Evolutionary conservation across 2,329 filamentous ascomycete genomes (phyloP).

Genomic region (Cordyceps militaris): DNA sequence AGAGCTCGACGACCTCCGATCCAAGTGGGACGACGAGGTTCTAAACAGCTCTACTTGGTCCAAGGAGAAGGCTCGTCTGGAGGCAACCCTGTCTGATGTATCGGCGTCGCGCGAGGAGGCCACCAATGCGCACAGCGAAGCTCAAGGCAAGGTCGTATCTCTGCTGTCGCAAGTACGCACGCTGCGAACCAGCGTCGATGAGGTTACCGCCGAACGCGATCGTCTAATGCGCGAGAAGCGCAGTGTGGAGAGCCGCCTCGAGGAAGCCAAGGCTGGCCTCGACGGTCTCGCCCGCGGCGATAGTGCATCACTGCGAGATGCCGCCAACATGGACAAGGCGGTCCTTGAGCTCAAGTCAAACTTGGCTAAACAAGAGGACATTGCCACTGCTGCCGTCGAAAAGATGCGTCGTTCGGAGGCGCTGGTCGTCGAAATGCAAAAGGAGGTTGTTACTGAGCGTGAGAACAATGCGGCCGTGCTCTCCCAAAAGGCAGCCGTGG

Average conservation of each 20-base stretch:
- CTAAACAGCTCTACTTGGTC: constrained; percentile 97
- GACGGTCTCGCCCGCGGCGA: constrained; percentile 83
- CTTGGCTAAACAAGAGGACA: constrained; percentile 88
- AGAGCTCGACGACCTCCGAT: constrained; percentile 87
- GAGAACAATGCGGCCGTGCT: constrained; percentile 75
- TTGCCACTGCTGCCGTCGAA: constrained; percentile 82
- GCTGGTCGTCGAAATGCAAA: constrained; percentile 80
- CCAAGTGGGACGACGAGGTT: constrained; percentile 97
- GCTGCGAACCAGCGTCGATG: constrained; percentile 77
- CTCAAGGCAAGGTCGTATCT: constrained; percentile 85
- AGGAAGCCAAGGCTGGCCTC: constrained; percentile 80
- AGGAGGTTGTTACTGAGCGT: constrained; percentile 80
- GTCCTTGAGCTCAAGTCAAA: constrained; percentile 82
- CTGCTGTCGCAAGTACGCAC: constrained; percentile 83
- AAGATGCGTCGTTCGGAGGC: constrained; percentile 96
- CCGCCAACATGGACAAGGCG: constrained; percentile 81
- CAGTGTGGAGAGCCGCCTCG: constrained; percentile 72
- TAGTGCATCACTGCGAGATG: constrained; percentile 81
- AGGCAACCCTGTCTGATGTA: constrained; percentile 82
- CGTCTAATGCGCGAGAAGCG: constrained; percentile 82
- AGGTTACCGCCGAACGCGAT: constrained; percentile 79
- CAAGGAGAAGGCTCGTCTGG: constrained; percentile 90
- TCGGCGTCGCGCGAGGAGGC: constrained; percentile 91
- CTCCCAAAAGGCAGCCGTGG: constrained; percentile 81
- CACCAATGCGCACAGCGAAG: constrained; percentile 86